A percentile compares a stretch with the other conserved stretches of the same genome.
These are phyloP conservation scores for Fraxinus ornus DNA, from an alignment of 305 asterid species.

Conservation along the genomic window DNA sequence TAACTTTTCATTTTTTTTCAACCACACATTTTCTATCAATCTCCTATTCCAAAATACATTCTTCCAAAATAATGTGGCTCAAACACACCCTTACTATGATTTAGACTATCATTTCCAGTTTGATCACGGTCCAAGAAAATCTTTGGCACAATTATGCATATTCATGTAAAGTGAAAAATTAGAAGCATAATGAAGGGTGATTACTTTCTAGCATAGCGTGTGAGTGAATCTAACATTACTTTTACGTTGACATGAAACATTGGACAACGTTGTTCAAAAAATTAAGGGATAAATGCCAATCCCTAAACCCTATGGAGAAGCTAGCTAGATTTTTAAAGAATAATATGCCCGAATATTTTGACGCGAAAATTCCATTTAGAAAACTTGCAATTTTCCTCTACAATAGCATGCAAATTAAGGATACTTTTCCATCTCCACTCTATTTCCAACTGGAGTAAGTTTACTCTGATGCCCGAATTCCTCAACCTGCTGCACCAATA, in stretches of 20 bases:
- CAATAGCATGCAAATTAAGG: not conserved
- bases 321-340: not conserved
- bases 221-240: not conserved
- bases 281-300: not conserved
- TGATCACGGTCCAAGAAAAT: not conserved
- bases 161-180: constrained; percentile 12
- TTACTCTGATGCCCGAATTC: not conserved
- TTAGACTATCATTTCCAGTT: not conserved
- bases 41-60: too few species aligned
- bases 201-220: not conserved
- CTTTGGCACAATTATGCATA: constrained; percentile 7
- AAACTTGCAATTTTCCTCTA: not conserved
- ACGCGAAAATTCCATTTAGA: not conserved
- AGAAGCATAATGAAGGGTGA: constrained; percentile 8
- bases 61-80: too few species aligned
- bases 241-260: not conserved
- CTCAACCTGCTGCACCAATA: not conserved
- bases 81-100: not conserved
- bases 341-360: not conserved
- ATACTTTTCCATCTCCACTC: not conserved
- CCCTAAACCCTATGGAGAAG: not conserved
- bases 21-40: too few species aligned
- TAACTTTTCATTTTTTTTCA: too few species aligned
- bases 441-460: not conserved
- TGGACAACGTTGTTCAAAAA: not conserved